Evolutionary conservation across 2,329 filamentous ascomycete genomes (phyloP).

Genomic region (Davidsoniella virescens): DNA sequence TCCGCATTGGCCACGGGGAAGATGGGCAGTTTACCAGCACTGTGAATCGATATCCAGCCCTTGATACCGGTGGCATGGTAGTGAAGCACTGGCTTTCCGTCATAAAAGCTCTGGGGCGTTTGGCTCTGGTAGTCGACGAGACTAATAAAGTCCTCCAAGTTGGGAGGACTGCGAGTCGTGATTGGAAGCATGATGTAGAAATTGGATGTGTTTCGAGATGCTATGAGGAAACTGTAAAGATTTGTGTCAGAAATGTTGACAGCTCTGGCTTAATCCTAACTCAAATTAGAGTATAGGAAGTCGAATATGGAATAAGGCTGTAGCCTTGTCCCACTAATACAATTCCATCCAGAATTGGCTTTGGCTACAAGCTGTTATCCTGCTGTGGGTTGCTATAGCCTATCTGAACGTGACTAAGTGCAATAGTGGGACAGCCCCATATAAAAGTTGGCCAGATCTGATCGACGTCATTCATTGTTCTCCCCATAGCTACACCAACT

Average conservation of each 20-base stretch:
- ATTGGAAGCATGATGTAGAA: constrained; percentile 24
- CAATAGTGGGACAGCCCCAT: background rate
- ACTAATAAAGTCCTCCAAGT: constrained; percentile 41
- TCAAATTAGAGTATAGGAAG: background rate
- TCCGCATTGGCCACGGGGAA: constrained; percentile 26
- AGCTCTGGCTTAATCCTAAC: too few relatives aligned
- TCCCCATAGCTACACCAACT: too few relatives aligned
- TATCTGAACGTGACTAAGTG: constrained; percentile 15
- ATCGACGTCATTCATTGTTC: constrained; percentile 9
- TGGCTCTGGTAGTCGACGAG: constrained; percentile 54
- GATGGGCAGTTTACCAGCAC: constrained; percentile 38
- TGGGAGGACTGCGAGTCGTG: constrained; percentile 41
- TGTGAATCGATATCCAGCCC: constrained; percentile 38
- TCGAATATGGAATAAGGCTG: constrained; percentile 1
- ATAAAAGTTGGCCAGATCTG: background rate
- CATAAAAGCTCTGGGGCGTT: constrained; percentile 57
- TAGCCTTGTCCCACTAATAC: constrained; percentile 6
- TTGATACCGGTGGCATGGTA: constrained; percentile 40
- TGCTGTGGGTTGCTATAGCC: constrained; percentile 1
- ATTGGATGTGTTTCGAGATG: constrained; percentile 11
- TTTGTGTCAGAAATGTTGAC: too few relatives aligned
- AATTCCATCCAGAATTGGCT: too few relatives aligned
- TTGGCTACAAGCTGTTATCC: constrained; percentile 8
- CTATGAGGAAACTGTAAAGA: too few relatives aligned
- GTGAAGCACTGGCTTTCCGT: constrained; percentile 55